Evolutionary conservation across 768 basidiomycete genomes (phyloP).

Genomic region (Calvatia gigantea): DNA sequence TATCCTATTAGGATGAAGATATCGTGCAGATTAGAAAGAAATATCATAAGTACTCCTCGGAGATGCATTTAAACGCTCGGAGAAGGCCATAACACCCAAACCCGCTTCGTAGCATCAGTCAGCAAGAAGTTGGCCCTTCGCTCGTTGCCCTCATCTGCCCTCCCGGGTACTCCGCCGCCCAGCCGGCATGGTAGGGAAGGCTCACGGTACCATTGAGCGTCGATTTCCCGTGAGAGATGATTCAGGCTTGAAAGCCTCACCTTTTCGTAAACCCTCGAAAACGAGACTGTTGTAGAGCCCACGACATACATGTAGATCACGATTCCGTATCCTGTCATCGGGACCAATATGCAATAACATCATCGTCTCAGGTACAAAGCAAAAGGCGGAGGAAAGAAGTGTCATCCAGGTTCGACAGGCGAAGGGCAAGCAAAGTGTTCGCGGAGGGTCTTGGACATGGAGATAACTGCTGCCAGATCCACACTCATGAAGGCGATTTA

Average conservation of each 20-base stretch:
- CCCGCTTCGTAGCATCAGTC: slow-evolving; percentile 1
- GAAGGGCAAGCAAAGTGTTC: background rate
- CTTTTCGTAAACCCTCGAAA: background rate
- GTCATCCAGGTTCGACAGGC: background rate
- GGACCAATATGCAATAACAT: background rate
- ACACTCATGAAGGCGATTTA: background rate
- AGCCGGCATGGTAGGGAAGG: background rate
- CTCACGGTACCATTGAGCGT: background rate
- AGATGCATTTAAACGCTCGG: slow-evolving; percentile 3
- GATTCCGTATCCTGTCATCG: background rate
- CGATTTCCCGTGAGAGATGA: background rate
- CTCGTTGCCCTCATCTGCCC: background rate
- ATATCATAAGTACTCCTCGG: slow-evolving; percentile 8
- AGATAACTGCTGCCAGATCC: background rate
- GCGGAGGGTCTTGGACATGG: background rate
- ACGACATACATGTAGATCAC: background rate
- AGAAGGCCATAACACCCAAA: slow-evolving; percentile 2
- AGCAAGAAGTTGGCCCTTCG: background rate
- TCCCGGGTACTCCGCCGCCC: background rate
- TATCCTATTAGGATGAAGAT: background rate
- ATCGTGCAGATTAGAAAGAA: background rate
- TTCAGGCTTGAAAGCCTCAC: background rate
- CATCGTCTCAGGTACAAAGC: background rate
- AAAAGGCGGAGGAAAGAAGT: background rate
- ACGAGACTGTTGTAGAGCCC: background rate